Percentiles rank a stretch among this genome's conserved stretches.
phyloP scores from a whole-genome alignment of 2,329 filamentous ascomycete species.

The Fusarium acutatum region DNA sequence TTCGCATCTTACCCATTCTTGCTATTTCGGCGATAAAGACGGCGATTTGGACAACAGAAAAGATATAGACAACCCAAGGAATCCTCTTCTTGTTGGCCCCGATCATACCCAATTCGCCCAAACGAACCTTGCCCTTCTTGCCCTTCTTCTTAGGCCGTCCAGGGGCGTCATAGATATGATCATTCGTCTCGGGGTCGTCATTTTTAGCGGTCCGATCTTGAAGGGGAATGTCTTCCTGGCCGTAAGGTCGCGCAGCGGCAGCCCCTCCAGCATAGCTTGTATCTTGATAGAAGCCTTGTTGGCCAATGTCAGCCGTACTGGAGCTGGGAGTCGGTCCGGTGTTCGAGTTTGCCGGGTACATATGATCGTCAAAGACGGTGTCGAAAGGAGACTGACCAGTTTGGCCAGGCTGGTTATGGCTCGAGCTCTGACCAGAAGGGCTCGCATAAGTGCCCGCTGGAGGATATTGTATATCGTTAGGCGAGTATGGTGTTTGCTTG shows the following conservation, averaged over 20 bases:
- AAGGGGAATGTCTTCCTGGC: slow-evolving; percentile 65
- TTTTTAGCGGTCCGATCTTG: slow-evolving; percentile 58
- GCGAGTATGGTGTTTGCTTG: slow-evolving; percentile 35
- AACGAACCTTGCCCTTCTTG: slow-evolving; percentile 58
- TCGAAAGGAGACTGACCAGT: slow-evolving; percentile 66
- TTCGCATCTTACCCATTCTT: slow-evolving; percentile 73
- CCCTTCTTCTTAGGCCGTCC: slow-evolving; percentile 42
- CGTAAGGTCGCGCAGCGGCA: slow-evolving; percentile 50
- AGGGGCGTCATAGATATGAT: slow-evolving; percentile 70
- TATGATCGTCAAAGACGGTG: slow-evolving; percentile 73
- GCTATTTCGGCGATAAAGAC: slow-evolving; percentile 92
- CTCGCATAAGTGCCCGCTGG: slow-evolving; percentile 37
- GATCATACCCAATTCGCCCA: slow-evolving; percentile 68
- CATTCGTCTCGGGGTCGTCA: slow-evolving; percentile 55
- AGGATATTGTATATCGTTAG: slow-evolving; percentile 32
- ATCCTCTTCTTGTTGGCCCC: slow-evolving; percentile 64
- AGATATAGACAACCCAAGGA: slow-evolving; percentile 83
- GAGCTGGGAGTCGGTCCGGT: slow-evolving; percentile 46
- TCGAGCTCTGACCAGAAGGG: slow-evolving; percentile 37
- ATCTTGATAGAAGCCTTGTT: slow-evolving; percentile 58
- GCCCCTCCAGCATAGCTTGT: slow-evolving; percentile 64
- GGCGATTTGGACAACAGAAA: slow-evolving; percentile 78
- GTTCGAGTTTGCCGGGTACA: slow-evolving; percentile 64
- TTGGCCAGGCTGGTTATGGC: slow-evolving; percentile 44
- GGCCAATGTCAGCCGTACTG: slow-evolving; percentile 52